A percentile compares a stretch with the other conserved stretches of the same genome.
These are phyloP conservation scores for Citrus glauca DNA, from an alignment of 345 rosid species.

Conservation along the genomic window DNA sequence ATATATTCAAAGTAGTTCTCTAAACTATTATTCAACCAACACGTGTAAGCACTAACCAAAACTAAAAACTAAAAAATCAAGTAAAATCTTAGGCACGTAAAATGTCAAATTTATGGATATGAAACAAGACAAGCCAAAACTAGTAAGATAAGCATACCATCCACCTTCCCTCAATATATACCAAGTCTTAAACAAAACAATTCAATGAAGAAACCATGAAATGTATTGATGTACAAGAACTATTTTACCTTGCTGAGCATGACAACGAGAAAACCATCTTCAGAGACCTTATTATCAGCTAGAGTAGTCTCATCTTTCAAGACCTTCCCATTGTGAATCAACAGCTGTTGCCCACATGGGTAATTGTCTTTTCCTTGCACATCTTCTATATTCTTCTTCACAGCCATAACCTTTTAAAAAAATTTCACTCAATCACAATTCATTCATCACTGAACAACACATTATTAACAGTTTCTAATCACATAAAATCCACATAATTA, in stretches of 20 bases:
- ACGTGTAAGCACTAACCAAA: background rate
- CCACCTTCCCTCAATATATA: background rate
- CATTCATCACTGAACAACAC: background rate
- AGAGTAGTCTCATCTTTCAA: slow-evolving; percentile 94
- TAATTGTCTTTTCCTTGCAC: slow-evolving; percentile 90
- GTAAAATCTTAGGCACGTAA: background rate
- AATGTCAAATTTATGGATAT: background rate
- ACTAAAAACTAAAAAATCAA: background rate
- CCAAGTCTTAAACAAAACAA: background rate
- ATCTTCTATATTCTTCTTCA: slow-evolving; percentile 97
- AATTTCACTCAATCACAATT: background rate
- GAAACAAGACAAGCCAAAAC: background rate
- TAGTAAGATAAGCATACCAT: background rate
- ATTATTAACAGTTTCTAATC: slow-evolving; percentile 1
- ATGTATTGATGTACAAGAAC: background rate
- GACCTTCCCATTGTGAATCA: slow-evolving; percentile 97
- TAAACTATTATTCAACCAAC: background rate
- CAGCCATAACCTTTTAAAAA: slow-evolving; percentile 68
- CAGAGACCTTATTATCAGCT: slow-evolving; percentile 75
- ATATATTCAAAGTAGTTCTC: background rate
- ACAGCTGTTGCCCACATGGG: slow-evolving; percentile 88
- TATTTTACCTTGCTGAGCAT: slow-evolving; percentile 95
- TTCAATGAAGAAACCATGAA: background rate
- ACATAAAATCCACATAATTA: background rate
- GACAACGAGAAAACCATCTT: slow-evolving; percentile 96